Base-by-base conservation (phyloP, 202 grass and related monocot genomes). In the Brachypodium distachyon region DNA sequence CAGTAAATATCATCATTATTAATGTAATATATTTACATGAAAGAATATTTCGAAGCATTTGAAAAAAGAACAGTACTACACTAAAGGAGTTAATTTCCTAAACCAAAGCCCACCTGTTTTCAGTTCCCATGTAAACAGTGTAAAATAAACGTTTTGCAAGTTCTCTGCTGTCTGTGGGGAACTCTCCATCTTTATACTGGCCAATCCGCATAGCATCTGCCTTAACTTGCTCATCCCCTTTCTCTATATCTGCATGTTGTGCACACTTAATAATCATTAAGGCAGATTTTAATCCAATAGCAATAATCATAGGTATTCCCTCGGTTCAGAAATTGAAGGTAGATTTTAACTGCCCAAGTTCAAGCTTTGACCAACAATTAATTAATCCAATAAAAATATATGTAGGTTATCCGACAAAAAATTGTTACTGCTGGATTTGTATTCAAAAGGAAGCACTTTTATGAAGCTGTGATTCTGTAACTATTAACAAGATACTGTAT, bases 181-280 rank as follows among this genome's bases (percentile, higher is more conserved):
- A 68, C 83, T 94, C 95, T 17, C 95, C 91, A 53, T 90, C 87
- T 80, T 85, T 98, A 47, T 98, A 98, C 27, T 94, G 91, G 23
- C 95, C 91, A 84, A 94, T 94, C 32, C 95, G 74, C 23, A 94
- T 23, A 56, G 89, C 89, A 88, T 98, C 95, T 9, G 65, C 73
- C 77, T 92, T 92, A 81, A 98, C 95, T 84, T 98, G 91, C 27
- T 94, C 95, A 72, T 98, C 91, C 68, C 95, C 95, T 86, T 94
- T 81, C 70, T 94, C 59, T 82, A 98, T 98, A 94, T 94, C 95
- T 98, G 89, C 73, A 88, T 40, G 73, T 62, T 63, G 39, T 23
- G 32, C 33, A 36, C 55, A 65, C 62, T 12, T 17, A 23, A 81
- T 38, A 33, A 36, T 22, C 11, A 71, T 63, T 77, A 72, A 39